Conservation (phyloP, 306 rosid species). For the Pyrus pyrifolia region DNA sequence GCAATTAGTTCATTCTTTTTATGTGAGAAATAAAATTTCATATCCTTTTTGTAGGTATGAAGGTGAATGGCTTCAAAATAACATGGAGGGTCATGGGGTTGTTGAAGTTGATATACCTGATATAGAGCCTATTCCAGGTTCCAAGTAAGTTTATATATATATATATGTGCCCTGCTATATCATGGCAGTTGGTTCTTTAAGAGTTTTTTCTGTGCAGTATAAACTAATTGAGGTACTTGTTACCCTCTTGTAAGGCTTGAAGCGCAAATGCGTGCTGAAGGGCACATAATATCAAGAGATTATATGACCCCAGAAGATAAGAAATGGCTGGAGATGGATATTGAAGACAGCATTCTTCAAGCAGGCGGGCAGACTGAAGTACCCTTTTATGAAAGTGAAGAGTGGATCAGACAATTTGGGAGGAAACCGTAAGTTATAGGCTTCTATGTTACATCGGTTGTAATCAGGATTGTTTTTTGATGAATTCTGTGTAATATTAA, state of each 20-base stretch:
- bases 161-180: not conserved
- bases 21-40: not conserved
- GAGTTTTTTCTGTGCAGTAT: not conserved
- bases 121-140: constrained; percentile 84
- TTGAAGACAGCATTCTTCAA: constrained; percentile 61
- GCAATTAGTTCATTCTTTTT: not conserved
- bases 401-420: constrained; percentile 66
- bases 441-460: not conserved
- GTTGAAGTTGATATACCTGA: constrained; percentile 91
- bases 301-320: constrained; percentile 72
- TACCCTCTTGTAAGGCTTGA: constrained; percentile 58
- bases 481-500: not conserved
- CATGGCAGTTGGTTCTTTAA: constrained; percentile 1
- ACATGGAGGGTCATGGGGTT: constrained; percentile 89
- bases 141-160: constrained; percentile 56
- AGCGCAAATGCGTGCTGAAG: constrained; percentile 81
- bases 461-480: not conserved
- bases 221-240: constrained; percentile 22
- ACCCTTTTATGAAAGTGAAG: constrained; percentile 75
- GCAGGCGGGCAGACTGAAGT: constrained; percentile 49
- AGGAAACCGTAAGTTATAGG: constrained; percentile 62
- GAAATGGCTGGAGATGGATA: constrained; percentile 93
- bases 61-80: constrained; percentile 95
- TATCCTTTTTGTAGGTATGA: constrained; percentile 59
- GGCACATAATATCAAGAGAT: constrained; percentile 68